A percentile compares a stretch with the other conserved stretches of the same genome.
phyloP scores from a whole-genome alignment of 2,329 filamentous ascomycete species.

The Huntiella omanensis region DNA sequence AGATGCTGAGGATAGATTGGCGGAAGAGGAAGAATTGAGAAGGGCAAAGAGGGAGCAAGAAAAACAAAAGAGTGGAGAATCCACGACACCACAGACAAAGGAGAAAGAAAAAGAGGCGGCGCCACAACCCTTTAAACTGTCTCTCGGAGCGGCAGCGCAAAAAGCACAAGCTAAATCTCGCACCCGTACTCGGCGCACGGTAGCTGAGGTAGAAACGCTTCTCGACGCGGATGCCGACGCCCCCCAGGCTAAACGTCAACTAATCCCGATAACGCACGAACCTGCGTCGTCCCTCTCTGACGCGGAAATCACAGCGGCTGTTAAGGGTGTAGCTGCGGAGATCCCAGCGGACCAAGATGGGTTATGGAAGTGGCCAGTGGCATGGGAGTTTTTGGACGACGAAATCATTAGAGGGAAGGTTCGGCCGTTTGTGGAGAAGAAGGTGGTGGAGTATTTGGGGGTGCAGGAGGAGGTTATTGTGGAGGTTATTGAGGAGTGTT shows the following conservation, averaged over 20 bases:
- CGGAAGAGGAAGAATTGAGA: constrained; percentile 57
- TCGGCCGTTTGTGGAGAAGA: constrained; percentile 90
- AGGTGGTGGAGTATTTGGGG: constrained; percentile 89
- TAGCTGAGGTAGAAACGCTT: constrained; percentile 84
- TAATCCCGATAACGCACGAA: constrained; percentile 71
- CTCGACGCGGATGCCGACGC: constrained; percentile 89
- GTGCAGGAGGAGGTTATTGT: constrained; percentile 93
- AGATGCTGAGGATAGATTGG: constrained; percentile 66
- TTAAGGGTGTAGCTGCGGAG: constrained; percentile 65
- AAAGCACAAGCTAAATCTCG: constrained; percentile 39
- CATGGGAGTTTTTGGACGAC: constrained; percentile 82
- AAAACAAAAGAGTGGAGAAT: constrained; percentile 34
- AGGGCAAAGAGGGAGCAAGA: constrained; percentile 54
- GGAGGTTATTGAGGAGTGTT: constrained; percentile 75
- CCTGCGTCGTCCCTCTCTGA: constrained; percentile 51
- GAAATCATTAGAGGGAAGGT: constrained; percentile 67
- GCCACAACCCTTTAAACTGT: constrained; percentile 77
- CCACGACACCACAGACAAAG: not conserved
- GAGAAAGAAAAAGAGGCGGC: constrained; percentile 21
- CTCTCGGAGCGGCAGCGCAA: constrained; percentile 73
- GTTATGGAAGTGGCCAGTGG: constrained; percentile 80
- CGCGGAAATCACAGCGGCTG: constrained; percentile 70
- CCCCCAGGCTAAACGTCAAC: constrained; percentile 47
- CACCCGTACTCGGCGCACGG: constrained; percentile 49
- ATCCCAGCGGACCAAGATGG: constrained; percentile 76